Base-by-base conservation (phyloP, 371 early-diverging fungal genomes). In the Mortierella sp. region DNA sequence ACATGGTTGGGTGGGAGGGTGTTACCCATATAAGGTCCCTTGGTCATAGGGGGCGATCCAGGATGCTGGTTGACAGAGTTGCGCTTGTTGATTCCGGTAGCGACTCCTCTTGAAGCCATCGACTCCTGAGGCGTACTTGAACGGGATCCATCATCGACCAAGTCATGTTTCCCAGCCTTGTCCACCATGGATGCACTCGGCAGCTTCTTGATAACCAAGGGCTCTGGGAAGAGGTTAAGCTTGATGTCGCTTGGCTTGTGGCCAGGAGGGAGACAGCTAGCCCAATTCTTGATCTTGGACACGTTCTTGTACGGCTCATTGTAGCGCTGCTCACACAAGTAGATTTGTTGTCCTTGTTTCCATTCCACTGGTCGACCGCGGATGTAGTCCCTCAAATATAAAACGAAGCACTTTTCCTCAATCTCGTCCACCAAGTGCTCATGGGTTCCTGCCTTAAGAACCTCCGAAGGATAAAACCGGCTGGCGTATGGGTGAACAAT, bases 251-350 rank as follows among this genome's bases (percentile, higher is more conserved):
- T 68, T 14, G 83, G 78, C 31, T 82, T 77, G 58, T 70, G 66
- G 19, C 79, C 75, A 16, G 74, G 68, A n/a, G 79, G 79, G 2
- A 79, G 64, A 43, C 71, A 71, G 22, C 71, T 75, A 6, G 83
- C 83, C 83, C 83, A 83, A 64, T 83, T 83, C 55, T 83, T 83
- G 67, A 83, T 83, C 71, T 79, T 83, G 24, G 83, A 74, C 26
- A 83, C 76, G 4, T 75, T 70, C 69, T 78, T 83, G 72, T 74
- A 78, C n/a, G 64, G 47, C 69, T 74, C 37, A 26, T 26, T 52
- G 39, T 47, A 71, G 2, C 83, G 83, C 48, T 83, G 83, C 61
- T 83, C 83, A 26, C 83, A 83, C 9, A 83, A 24, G 43, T 83
- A 83, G 44, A 83, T 75, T 16, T 64, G 71, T 29, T 83, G 83